phyloP scores from a whole-genome alignment of 139 green algal genomes.

The Tetradesmus lagerheimii region DNA sequence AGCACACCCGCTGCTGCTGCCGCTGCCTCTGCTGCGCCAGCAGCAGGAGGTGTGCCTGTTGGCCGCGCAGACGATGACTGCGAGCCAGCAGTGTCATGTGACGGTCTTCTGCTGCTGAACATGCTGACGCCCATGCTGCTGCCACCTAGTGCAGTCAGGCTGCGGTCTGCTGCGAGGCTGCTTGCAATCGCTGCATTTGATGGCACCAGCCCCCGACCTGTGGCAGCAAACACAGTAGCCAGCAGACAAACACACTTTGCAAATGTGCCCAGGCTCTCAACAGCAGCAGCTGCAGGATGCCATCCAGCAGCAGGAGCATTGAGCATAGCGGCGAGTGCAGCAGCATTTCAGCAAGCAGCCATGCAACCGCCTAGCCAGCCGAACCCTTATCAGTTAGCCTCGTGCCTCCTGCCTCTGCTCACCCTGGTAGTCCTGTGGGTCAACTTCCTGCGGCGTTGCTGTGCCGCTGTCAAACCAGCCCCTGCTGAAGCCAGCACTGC shows the following conservation, averaged over 20 bases:
- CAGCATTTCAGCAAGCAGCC: too few relatives aligned
- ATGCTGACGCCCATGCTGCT: not conserved
- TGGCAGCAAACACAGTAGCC: not conserved
- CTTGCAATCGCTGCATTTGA: not conserved
- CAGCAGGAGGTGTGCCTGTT: not conserved
- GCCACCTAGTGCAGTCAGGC: not conserved
- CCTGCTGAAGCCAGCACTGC: constrained; percentile 40
- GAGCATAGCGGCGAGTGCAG: too few relatives aligned
- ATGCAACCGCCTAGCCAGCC: too few relatives aligned
- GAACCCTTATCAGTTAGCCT: not conserved
- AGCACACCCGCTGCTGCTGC: not conserved
- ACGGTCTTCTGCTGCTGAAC: not conserved
- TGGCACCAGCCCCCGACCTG: constrained; percentile 11
- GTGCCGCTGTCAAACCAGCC: constrained; percentile 46
- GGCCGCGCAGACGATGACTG: not conserved
- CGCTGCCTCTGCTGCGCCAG: not conserved
- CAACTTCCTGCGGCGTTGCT: not conserved
- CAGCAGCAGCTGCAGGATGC: not conserved
- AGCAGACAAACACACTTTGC: not conserved
- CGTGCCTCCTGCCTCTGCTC: not conserved
- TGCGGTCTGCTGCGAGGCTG: not conserved
- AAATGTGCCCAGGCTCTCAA: not conserved
- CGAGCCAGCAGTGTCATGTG: constrained; percentile 18
- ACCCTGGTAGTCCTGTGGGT: not conserved
- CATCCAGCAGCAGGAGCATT: too few relatives aligned